These are phyloP conservation scores for Fagopyrum tataricum DNA, from an alignment of 148 eudicot genomes.

Conservation along the genomic window DNA sequence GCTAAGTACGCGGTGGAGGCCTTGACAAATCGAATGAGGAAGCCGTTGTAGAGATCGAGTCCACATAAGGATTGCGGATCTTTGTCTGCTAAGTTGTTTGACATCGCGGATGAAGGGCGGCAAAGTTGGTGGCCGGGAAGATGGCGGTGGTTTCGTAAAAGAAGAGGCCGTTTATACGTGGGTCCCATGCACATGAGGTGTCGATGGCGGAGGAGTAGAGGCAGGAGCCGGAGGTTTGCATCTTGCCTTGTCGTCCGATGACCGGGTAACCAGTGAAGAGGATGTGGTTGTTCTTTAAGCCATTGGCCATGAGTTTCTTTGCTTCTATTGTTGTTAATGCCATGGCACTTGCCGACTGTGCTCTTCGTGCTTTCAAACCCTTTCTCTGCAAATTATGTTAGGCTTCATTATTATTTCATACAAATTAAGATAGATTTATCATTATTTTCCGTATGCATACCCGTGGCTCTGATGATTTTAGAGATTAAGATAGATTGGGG, in stretches of 20 bases:
- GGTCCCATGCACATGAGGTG: conserved; percentile 70
- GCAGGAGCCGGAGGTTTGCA: conserved; percentile 88
- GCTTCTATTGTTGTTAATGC: conserved; percentile 37
- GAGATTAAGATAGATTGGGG: conserved; percentile 47
- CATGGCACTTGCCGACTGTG: conserved; percentile 40
- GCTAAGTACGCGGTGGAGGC: conserved; percentile 56
- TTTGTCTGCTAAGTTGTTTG: conserved; percentile 43
- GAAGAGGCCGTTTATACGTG: conserved; percentile 52
- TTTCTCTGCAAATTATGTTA: conserved; percentile 37
- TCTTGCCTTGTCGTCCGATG: conserved; percentile 53
- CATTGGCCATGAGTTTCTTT: conserved; percentile 53
- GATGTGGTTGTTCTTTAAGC: conserved; percentile 54
- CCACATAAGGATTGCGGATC: conserved; percentile 48
- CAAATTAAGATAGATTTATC: too few relatives aligned
- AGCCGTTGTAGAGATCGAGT: conserved; percentile 59
- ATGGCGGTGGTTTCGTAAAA: conserved; percentile 68
- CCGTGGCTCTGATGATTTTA: conserved; percentile 43
- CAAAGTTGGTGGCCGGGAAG: conserved; percentile 41
- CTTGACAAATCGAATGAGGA: conserved; percentile 53
- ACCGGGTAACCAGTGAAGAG: conserved; percentile 75
- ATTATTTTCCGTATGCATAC: conserved; percentile 20
- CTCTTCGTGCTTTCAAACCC: conserved; percentile 39
- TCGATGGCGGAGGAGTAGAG: conserved; percentile 33
- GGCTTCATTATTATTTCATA: too few relatives aligned
- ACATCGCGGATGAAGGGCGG: conserved; percentile 46